These are phyloP conservation scores for Fusarium drepaniforme DNA, from an alignment of 2,329 filamentous ascomycete genomes.

Conservation along the genomic window DNA sequence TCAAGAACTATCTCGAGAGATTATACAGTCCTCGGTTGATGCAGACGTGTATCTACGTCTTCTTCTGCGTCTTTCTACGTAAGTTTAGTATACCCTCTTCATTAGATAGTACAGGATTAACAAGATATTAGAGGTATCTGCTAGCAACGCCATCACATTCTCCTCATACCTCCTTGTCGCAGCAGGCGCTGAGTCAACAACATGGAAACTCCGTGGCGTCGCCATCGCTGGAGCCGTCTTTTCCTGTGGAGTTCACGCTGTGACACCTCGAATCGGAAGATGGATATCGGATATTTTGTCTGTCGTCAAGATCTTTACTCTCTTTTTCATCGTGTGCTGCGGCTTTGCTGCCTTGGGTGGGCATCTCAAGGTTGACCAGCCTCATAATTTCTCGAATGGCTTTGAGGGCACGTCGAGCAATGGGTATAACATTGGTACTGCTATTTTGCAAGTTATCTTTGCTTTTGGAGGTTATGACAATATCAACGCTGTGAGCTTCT, in stretches of 20 bases:
- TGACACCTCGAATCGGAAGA: constrained; percentile 2
- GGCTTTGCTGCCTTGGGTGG: constrained; percentile 24
- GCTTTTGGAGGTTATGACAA: constrained; percentile 26
- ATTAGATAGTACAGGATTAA: background rate
- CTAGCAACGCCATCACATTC: constrained; percentile 22
- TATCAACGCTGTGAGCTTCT: constrained; percentile 14
- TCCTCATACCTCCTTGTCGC: constrained; percentile 17
- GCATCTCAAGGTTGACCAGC: constrained; percentile 20
- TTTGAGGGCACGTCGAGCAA: constrained; percentile 17
- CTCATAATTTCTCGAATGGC: constrained; percentile 18
- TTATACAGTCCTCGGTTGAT: constrained; percentile 34
- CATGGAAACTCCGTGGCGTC: constrained; percentile 17
- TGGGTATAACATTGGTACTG: constrained; percentile 22
- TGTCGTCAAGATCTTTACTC: constrained; percentile 20
- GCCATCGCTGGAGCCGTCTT: constrained; percentile 13
- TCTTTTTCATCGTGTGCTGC: constrained; percentile 26
- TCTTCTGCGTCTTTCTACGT: constrained; percentile 39
- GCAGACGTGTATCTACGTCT: constrained; percentile 40
- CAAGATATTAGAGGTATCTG: constrained; percentile 9
- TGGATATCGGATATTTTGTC: constrained; percentile 16
- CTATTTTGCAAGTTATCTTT: constrained; percentile 24
- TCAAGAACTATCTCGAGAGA: constrained; percentile 43
- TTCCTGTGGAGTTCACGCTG: constrained; percentile 11
- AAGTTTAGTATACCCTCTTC: background rate
- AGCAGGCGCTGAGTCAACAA: constrained; percentile 15